phyloP scores from a whole-genome alignment of 192 early-diverging fungal genomes.

The Dissophora ornata region DNA sequence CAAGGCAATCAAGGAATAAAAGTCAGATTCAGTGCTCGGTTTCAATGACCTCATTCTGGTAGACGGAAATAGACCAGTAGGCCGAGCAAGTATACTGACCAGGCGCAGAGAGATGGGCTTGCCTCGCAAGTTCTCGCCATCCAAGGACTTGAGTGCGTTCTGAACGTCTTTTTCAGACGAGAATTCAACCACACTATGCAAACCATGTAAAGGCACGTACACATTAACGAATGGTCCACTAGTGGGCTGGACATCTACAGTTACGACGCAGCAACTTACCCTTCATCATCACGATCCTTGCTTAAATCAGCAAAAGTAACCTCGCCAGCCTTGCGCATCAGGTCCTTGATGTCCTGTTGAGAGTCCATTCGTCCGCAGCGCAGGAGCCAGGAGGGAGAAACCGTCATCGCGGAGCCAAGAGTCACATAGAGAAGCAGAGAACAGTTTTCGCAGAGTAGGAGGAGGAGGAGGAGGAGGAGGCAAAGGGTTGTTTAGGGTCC shows the following conservation, averaged over 20 bases:
- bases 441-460: background rate
- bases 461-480: slow-evolving; percentile 3
- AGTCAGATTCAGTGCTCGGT: too few relatives aligned
- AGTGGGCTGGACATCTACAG: too few relatives aligned
- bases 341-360: slow-evolving; percentile 92
- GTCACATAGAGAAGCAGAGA: slow-evolving; percentile 5
- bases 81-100: slow-evolving; percentile 54
- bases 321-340: slow-evolving; percentile 93
- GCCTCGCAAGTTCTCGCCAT: slow-evolving; percentile 77
- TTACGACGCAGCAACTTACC: slow-evolving; percentile 61
- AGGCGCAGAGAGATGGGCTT: slow-evolving; percentile 71
- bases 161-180: slow-evolving; percentile 77
- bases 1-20: background rate
- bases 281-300: slow-evolving; percentile 83
- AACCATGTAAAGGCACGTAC: too few relatives aligned
- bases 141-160: slow-evolving; percentile 84
- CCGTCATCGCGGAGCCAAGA: background rate
- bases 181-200: slow-evolving; percentile 95
- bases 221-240: too few relatives aligned
- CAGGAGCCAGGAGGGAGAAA: background rate
- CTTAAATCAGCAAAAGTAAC: slow-evolving; percentile 92
- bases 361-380: background rate
- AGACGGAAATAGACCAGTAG: background rate
- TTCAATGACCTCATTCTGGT: background rate
- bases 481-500: slow-evolving; percentile 30